Evolutionary conservation across 1,284 basidiomycete genomes (phyloP).

Genomic region (Neolentinus lepideus): DNA sequence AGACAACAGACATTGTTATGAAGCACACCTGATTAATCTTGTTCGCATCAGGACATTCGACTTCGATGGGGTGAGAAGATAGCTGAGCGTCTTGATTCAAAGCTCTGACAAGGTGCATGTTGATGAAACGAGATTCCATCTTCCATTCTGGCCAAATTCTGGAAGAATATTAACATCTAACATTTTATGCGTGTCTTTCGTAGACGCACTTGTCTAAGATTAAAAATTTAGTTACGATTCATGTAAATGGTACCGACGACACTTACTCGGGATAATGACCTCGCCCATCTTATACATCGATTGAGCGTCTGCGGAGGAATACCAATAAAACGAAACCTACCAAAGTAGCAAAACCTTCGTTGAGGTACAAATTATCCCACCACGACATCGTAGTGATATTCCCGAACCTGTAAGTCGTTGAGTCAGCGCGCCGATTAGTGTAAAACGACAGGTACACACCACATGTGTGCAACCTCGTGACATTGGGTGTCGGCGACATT

Average conservation of each 20-base stretch:
- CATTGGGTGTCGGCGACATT: slow-evolving; percentile 73
- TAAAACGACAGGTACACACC: slow-evolving; percentile 36
- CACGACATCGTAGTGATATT: slow-evolving; percentile 91
- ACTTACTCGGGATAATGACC: slow-evolving; percentile 78
- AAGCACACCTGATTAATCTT: slow-evolving; percentile 68
- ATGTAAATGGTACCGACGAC: slow-evolving; percentile 5
- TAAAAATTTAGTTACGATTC: slow-evolving; percentile 1
- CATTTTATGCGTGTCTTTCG: slow-evolving; percentile 9
- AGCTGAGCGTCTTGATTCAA: slow-evolving; percentile 82
- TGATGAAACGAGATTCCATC: slow-evolving; percentile 64
- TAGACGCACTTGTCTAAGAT: slow-evolving; percentile 37
- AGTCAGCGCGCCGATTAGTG: background rate
- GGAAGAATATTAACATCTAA: slow-evolving; percentile 4
- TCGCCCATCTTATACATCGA: slow-evolving; percentile 68
- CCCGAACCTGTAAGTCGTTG: slow-evolving; percentile 55
- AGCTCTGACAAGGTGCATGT: slow-evolving; percentile 55
- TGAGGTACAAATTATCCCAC: slow-evolving; percentile 90
- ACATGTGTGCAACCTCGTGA: slow-evolving; percentile 84
- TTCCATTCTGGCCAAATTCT: slow-evolving; percentile 79
- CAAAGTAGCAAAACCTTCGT: slow-evolving; percentile 86
- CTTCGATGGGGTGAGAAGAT: slow-evolving; percentile 94
- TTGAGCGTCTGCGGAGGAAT: background rate
- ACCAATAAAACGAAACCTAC: slow-evolving; percentile 29
- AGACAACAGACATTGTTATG: too few species aligned
- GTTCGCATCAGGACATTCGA: slow-evolving; percentile 84